These are phyloP conservation scores for Corylus heterophylla DNA, from an alignment of 306 rosid species.

Conservation along the genomic window DNA sequence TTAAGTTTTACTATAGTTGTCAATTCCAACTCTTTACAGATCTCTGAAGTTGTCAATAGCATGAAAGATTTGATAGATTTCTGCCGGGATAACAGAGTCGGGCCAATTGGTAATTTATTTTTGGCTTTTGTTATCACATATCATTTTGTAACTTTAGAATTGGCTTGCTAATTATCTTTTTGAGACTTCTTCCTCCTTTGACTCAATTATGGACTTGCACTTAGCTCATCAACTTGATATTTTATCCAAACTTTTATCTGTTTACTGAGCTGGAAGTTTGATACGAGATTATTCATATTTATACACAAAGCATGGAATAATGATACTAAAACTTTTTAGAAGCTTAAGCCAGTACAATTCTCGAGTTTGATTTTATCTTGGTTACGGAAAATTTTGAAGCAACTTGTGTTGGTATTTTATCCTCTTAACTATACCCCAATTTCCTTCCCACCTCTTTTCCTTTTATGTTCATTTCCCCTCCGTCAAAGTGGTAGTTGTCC, in stretches of 20 bases:
- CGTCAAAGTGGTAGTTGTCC: not conserved
- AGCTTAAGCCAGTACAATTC: not conserved
- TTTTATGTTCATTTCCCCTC: not conserved
- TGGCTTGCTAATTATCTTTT: not conserved
- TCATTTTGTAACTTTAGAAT: not conserved
- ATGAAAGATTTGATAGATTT: slow-evolving; percentile 92
- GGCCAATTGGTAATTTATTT: slow-evolving; percentile 70
- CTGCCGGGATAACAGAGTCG: slow-evolving; percentile 68
- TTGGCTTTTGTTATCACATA: slow-evolving; percentile 1
- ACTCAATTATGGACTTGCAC: not conserved
- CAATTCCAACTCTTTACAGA: slow-evolving; percentile 52
- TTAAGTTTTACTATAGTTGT: slow-evolving; percentile 13
- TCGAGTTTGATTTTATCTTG: not conserved
- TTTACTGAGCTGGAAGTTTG: not conserved
- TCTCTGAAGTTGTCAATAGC: slow-evolving; percentile 92
- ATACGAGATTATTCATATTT: not conserved
- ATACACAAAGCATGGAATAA: not conserved
- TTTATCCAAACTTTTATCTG: not conserved
- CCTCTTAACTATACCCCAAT: not conserved
- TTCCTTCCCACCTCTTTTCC: not conserved
- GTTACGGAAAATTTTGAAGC: not conserved
- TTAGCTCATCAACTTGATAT: not conserved
- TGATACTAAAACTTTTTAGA: not conserved
- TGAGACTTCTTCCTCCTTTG: not conserved
- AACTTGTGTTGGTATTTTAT: not conserved